Base-by-base conservation (phyloP, 805 yeast genomes). In the Candida multigemmis region DNA sequence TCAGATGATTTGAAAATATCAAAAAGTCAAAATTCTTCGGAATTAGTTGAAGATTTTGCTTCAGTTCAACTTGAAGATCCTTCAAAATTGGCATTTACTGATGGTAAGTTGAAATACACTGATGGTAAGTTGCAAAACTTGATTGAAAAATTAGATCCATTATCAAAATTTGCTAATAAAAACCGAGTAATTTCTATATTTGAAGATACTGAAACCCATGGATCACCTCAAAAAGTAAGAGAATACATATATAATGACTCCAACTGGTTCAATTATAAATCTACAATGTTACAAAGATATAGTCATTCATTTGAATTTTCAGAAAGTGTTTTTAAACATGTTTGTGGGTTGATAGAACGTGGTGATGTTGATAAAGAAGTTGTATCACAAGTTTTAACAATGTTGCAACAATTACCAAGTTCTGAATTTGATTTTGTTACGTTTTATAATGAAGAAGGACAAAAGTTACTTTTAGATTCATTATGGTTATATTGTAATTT, bases 81-180 rank as follows among this genome's bases (percentile, higher is more conserved):
- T 13, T 9, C 23, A 5, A 14, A 16, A 10, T n/a, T 20, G 5
- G 18, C 26, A 22, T 25, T 21, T 17, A 26, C 23, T 12, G 36
- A 32, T 12, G n/a, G n/a, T n/a, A n/a, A n/a, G n/a, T n/a, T n/a
- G n/a, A n/a, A n/a, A n/a, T n/a, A 16, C 8, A 9, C 14, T 6
- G 32, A 27, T 23, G 50, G 38, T 21, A 39, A 48, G 4, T 45
- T 62, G 6, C 60, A 61, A 30, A 28, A 38, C 2, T 42, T 60
- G 16, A 52, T 65, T 14, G 65, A 56, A 20, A 61, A 46, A 30
- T 45, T 60, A 1, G 70, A 65, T 35, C 71, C 71, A 3, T 44
- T 65, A 15, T 48, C 40, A 24, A 41, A 49, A 4, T 42, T 60
- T 9, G 48, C 66, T 2, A 50, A 40, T 22, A 46, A 42, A 23